Evolutionary conservation across 148 eudicot genomes (phyloP), one percentile per base, ranked within the genome.

Genomic region (Suaeda aralocaspica): DNA sequence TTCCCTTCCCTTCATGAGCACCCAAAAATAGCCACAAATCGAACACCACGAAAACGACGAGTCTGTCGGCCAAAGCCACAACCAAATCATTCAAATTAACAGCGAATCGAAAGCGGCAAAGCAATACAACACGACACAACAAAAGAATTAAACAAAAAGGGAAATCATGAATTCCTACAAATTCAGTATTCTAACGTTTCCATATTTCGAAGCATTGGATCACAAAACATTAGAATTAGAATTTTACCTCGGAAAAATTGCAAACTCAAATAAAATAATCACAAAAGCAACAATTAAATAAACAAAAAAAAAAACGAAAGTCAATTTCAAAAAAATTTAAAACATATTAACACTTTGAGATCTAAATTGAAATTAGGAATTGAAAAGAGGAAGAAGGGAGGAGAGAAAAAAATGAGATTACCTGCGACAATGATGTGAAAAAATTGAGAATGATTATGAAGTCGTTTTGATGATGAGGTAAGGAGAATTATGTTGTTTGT

Each of bases 141-240:
- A 44, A 13, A 48, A 26, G 33, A 22, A 71, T 24, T n/a, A 29
- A n/a, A n/a, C 45, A 60, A 19, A 49, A 61, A 67, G 16, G 48
- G 51, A 68, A 33, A 31, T 29, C 61, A 30, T 64, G 9, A 50
- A 29, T 30, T 19, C 44, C 50, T 7, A 59, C 41, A 49, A 69
- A 3, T 53, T 50, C 1, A 28, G 25, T 5, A 13, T 4, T n/a
- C n/a, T n/a, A n/a, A n/a, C n/a, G n/a, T n/a, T n/a, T n/a, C n/a
- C 61, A 28, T 14, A 75, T 61, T 75, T 75, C 73, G 64, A 75
- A 75, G 45, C 68, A 59, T 72, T 59, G 80, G 76, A 72, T 72
- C 76, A 30, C 76, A 48, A 71, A 30, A 11, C 46, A 61, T 50
- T 33, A 21, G 18, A 52, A 24, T 6, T 33, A n/a, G n/a, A n/a